These are phyloP conservation scores for Rhizoctonia solani DNA, from an alignment of 1,284 basidiomycete genomes.

Conservation along the genomic window DNA sequence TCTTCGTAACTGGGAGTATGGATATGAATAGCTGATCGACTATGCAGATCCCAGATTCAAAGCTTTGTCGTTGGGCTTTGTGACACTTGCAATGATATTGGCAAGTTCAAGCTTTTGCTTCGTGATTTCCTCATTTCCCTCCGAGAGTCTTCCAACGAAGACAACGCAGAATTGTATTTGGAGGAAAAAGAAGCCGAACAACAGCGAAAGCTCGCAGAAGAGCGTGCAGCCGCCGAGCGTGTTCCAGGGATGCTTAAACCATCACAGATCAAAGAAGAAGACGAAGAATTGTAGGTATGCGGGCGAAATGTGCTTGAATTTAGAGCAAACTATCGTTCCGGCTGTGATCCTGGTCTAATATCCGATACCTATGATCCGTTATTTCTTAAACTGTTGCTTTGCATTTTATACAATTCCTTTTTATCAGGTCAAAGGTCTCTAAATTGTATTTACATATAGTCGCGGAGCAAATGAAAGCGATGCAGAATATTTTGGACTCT, in stretches of 20 bases:
- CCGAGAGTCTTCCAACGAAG: conserved; percentile 81
- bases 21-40: not conserved
- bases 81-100: conserved; percentile 87
- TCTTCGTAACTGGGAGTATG: conserved; percentile 49
- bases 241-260: conserved; percentile 99
- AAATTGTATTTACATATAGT: conserved; percentile 34
- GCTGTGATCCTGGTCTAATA: conserved; percentile 2
- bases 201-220: conserved; percentile 68
- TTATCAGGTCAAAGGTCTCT: conserved; percentile 31
- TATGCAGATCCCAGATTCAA: conserved; percentile 63
- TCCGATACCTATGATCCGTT: conserved; percentile 14
- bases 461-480: conserved; percentile 33
- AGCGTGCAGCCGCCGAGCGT: conserved; percentile 86
- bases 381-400: conserved; percentile 30
- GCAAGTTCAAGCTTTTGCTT: conserved; percentile 92
- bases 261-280: conserved; percentile 84
- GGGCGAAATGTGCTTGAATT: not conserved
- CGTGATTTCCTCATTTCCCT: conserved; percentile 91
- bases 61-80: conserved; percentile 81
- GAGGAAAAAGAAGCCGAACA: conserved; percentile 95
- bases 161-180: conserved; percentile 83
- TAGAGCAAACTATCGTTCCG: too few species aligned
- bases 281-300: conserved; percentile 61
- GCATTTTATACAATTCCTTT: conserved; percentile 33
- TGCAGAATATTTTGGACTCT: conserved; percentile 24